Percentiles rank a stretch among this genome's conserved stretches.
These are phyloP conservation scores for Eucalyptus urophylla DNA, from an alignment of 345 rosid species.

Conservation along the genomic window DNA sequence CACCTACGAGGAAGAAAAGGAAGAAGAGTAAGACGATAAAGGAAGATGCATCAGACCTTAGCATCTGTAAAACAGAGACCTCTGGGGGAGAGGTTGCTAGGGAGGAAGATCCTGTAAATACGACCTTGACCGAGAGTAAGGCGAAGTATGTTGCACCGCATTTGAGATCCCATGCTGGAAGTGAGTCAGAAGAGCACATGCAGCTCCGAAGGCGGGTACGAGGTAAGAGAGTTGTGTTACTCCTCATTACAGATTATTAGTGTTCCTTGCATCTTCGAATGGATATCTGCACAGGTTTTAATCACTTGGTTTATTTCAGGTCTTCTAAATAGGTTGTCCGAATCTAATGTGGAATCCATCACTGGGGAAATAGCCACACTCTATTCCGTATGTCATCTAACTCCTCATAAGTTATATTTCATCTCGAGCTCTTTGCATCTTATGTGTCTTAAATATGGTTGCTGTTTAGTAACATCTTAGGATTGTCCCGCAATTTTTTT, in stretches of 20 bases:
- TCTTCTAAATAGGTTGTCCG: slow-evolving; percentile 75
- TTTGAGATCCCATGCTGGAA: slow-evolving; percentile 39
- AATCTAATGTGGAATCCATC: slow-evolving; percentile 79
- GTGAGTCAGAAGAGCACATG: slow-evolving; percentile 55
- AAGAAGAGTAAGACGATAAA: slow-evolving; percentile 23
- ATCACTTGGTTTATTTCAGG: slow-evolving; percentile 29
- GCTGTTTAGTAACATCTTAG: neutral
- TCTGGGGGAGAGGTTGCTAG: slow-evolving; percentile 1
- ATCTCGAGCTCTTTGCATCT: neutral
- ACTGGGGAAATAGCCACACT: slow-evolving; percentile 65
- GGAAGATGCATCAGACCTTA: neutral
- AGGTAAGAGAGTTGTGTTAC: slow-evolving; percentile 30
- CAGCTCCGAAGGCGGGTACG: slow-evolving; percentile 61
- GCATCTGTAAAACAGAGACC: slow-evolving; percentile 8
- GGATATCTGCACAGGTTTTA: neutral
- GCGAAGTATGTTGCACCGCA: slow-evolving; percentile 67
- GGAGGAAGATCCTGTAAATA: slow-evolving; percentile 6
- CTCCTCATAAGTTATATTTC: neutral
- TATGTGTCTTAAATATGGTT: neutral
- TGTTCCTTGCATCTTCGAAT: neutral
- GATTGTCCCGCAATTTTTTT: neutral
- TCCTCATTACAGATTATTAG: neutral
- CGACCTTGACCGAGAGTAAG: slow-evolving; percentile 5
- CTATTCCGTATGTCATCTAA: slow-evolving; percentile 36
- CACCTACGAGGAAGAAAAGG: slow-evolving; percentile 13